Conservation (phyloP, 2,329 filamentous ascomycete genomes). For the Blastomyces emzantsi region DNA sequence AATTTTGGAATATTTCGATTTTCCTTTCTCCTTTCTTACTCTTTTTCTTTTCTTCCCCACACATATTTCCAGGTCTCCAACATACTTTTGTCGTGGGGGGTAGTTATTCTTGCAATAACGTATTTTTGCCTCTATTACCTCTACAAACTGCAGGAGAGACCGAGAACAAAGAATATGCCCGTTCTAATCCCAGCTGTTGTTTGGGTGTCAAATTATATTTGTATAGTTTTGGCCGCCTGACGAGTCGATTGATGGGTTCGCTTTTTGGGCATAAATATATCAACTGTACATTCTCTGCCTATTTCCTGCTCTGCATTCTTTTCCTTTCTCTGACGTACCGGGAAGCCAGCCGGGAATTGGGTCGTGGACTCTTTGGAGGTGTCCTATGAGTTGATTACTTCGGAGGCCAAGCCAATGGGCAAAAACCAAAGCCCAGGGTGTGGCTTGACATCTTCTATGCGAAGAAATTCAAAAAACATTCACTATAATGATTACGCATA, state of each 20-base stretch:
- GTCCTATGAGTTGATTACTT: too few species aligned
- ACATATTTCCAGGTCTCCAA: conserved; percentile 32
- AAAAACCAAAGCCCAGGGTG: too few species aligned
- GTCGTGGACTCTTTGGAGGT: too few species aligned
- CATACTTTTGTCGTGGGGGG: conserved; percentile 39
- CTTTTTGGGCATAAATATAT: conserved; percentile 37
- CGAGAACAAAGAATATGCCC: conserved; percentile 32
- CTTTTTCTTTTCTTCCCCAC: conserved; percentile 23
- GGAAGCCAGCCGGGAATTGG: too few species aligned
- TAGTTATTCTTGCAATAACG: background rate
- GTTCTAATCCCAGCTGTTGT: conserved; percentile 36
- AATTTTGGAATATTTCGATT: conserved; percentile 17
- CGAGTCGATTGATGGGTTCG: conserved; percentile 35
- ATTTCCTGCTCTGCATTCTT: background rate
- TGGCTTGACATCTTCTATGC: too few species aligned
- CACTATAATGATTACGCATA: background rate
- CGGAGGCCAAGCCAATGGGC: too few species aligned
- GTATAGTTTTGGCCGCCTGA: conserved; percentile 12
- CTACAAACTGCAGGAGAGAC: conserved; percentile 37
- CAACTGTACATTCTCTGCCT: background rate
- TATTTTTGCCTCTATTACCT: conserved; percentile 24
- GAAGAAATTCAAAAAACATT: background rate
- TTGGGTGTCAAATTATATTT: conserved; percentile 17
- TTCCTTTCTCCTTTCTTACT: conserved; percentile 21
- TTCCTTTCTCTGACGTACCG: background rate